A percentile compares a stretch with the other conserved stretches of the same genome.
phyloP scores from a whole-genome alignment of 2,329 filamentous ascomycete genomes.

The Colletotrichum eremochloae region DNA sequence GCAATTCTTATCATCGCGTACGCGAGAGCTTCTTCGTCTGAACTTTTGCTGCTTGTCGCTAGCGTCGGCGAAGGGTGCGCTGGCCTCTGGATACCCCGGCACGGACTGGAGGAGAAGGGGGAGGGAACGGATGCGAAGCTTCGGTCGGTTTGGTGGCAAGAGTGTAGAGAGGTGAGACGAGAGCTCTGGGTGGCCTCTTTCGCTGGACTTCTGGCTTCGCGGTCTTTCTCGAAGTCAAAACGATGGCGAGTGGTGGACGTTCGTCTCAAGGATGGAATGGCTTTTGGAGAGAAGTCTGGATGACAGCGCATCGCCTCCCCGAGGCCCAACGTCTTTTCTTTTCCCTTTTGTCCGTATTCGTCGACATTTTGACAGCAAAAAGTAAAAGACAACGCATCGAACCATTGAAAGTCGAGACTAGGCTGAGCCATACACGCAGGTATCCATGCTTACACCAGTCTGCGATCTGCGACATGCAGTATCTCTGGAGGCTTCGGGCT shows the following conservation, averaged over 20 bases:
- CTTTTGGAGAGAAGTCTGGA: slow-evolving; percentile 14
- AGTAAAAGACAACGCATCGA: background rate
- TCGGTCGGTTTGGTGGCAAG: slow-evolving; percentile 3
- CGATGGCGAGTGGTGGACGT: slow-evolving; percentile 8
- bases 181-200: background rate
- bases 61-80: slow-evolving; percentile 39
- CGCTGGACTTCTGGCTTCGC: background rate
- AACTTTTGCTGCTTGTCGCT: slow-evolving; percentile 29
- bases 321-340: background rate
- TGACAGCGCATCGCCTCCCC: slow-evolving; percentile 7
- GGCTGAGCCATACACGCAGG: background rate
- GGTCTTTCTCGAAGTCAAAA: slow-evolving; percentile 21
- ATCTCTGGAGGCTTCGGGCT: slow-evolving; percentile 6
- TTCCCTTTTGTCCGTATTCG: background rate
- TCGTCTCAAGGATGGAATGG: slow-evolving; percentile 36
- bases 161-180: background rate
- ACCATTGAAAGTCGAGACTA: background rate
- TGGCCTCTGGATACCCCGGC: slow-evolving; percentile 35
- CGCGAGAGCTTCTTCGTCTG: slow-evolving; percentile 29
- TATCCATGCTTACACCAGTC: background rate
- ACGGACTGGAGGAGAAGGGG: slow-evolving; percentile 19
- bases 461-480: slow-evolving; percentile 1
- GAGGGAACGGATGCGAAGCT: background rate
- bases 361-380: background rate
- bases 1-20: slow-evolving; percentile 26